Evolutionary conservation across 179 eudicot species (phyloP).

Genomic region (Nepenthes alata): DNA sequence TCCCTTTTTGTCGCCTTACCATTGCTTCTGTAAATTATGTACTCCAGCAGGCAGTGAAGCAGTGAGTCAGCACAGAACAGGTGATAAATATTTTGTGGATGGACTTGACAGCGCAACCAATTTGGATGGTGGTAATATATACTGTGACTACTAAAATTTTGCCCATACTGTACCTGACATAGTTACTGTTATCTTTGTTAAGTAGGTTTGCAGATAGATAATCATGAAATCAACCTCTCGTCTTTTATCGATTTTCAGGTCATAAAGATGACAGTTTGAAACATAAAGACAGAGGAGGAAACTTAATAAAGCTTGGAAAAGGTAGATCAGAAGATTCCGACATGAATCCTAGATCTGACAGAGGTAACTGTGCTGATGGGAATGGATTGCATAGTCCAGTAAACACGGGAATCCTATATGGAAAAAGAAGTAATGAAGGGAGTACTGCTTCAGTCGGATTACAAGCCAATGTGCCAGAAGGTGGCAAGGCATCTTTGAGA

Average conservation of each 20-base stretch:
- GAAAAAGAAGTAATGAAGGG: slow-evolving; percentile 29
- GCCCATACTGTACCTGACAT: not conserved
- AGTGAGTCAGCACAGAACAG: slow-evolving; percentile 26
- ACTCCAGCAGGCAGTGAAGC: slow-evolving; percentile 46
- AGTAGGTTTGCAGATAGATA: not conserved
- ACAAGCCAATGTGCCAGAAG: slow-evolving; percentile 28
- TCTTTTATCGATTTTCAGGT: slow-evolving; percentile 26
- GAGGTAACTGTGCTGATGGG: slow-evolving; percentile 24
- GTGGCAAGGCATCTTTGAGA: slow-evolving; percentile 31
- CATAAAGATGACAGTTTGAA: slow-evolving; percentile 27
- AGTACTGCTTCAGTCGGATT: slow-evolving; percentile 17
- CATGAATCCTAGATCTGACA: slow-evolving; percentile 20
- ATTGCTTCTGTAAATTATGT: slow-evolving; percentile 4
- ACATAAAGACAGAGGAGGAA: slow-evolving; percentile 34
- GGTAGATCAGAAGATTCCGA: slow-evolving; percentile 28
- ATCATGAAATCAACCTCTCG: not conserved
- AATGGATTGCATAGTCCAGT: slow-evolving; percentile 30
- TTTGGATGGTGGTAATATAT: slow-evolving; percentile 23
- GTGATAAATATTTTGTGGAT: slow-evolving; percentile 14
- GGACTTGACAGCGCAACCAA: slow-evolving; percentile 23
- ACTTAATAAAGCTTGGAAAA: slow-evolving; percentile 52
- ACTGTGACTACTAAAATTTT: not conserved
- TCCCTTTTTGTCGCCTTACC: not conserved
- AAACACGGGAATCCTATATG: slow-evolving; percentile 17
- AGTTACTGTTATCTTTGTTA: not conserved